Percentiles rank a stretch among this genome's conserved stretches.
These are phyloP conservation scores for Naganishia albida DNA, from an alignment of 1,284 basidiomycete species.

Conservation along the genomic window DNA sequence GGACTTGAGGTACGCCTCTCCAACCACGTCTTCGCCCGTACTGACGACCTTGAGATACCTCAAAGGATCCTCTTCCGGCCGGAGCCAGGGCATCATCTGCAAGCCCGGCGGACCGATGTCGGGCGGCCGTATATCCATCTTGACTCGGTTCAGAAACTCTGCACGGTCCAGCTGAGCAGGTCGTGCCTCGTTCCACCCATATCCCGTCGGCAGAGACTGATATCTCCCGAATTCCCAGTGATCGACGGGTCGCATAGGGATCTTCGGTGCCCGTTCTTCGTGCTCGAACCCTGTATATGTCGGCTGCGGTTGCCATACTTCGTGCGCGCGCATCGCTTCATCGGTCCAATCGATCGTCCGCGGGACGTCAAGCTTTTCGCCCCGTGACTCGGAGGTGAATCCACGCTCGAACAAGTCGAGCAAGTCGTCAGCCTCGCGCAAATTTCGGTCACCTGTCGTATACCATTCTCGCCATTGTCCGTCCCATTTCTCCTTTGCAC, in stretches of 20 bases:
- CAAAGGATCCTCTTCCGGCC: constrained; percentile 39
- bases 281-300: constrained; percentile 35
- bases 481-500: constrained; percentile 48
- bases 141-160: constrained; percentile 17
- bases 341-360: constrained; percentile 46
- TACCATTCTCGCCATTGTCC: constrained; percentile 52
- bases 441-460: constrained; percentile 46
- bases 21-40: constrained; percentile 37
- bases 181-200: constrained; percentile 22
- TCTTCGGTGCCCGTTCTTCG: constrained; percentile 36
- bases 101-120: constrained; percentile 9
- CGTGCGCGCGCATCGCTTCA: constrained; percentile 36
- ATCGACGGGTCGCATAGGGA: constrained; percentile 38
- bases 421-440: constrained; percentile 52
- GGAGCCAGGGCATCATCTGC: constrained; percentile 4
- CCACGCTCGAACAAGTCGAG: constrained; percentile 38
- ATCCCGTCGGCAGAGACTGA: constrained; percentile 39
- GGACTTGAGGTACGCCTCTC: constrained; percentile 49
- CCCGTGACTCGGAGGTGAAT: constrained; percentile 21
- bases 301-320: constrained; percentile 48
- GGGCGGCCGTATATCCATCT: constrained; percentile 15
- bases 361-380: constrained; percentile 22
- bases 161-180: constrained; percentile 6
- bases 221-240: constrained; percentile 42
- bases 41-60: constrained; percentile 44